Evolutionary conservation across 192 early-diverging fungal species (phyloP).

Genomic region (Coemansia guatemalensis): DNA sequence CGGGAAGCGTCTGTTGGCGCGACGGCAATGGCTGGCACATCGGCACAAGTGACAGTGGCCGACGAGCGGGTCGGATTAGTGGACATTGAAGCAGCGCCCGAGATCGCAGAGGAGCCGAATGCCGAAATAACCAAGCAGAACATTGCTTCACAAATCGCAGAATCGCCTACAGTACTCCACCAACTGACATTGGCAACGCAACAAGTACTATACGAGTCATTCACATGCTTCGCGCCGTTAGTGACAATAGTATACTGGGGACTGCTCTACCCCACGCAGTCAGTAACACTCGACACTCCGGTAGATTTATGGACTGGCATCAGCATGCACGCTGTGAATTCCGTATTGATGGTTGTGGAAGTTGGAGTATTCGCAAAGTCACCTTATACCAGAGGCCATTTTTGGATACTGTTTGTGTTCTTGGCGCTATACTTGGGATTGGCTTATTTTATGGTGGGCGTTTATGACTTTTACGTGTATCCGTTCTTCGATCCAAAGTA

Average conservation of each 20-base stretch:
- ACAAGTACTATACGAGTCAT: slow-evolving; percentile 47
- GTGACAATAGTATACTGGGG: slow-evolving; percentile 48
- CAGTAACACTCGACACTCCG: slow-evolving; percentile 6
- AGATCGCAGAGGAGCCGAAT: not conserved
- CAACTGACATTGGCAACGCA: slow-evolving; percentile 35
- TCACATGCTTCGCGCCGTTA: slow-evolving; percentile 44
- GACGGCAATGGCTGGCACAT: no score
- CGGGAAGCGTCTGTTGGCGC: no score
- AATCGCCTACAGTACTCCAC: slow-evolving; percentile 5
- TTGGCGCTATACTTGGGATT: slow-evolving; percentile 38
- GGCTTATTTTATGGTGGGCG: slow-evolving; percentile 47
- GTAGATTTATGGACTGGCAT: slow-evolving; percentile 39
- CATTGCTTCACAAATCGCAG: not conserved
- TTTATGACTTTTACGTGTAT: slow-evolving; percentile 50
- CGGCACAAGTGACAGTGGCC: no score
- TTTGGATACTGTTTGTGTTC: slow-evolving; percentile 3
- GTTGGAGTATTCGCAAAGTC: slow-evolving; percentile 20
- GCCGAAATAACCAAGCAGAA: not conserved
- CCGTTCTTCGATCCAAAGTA: slow-evolving; percentile 42
- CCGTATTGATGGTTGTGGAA: slow-evolving; percentile 33
- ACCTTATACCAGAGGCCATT: slow-evolving; percentile 23
- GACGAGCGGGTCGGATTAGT: no score
- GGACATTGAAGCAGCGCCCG: not conserved
- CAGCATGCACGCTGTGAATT: slow-evolving; percentile 49
- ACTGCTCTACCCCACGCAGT: slow-evolving; percentile 33